Base-by-base conservation (phyloP, 2,329 filamentous ascomycete genomes). In the Colletotrichum paranaense region DNA sequence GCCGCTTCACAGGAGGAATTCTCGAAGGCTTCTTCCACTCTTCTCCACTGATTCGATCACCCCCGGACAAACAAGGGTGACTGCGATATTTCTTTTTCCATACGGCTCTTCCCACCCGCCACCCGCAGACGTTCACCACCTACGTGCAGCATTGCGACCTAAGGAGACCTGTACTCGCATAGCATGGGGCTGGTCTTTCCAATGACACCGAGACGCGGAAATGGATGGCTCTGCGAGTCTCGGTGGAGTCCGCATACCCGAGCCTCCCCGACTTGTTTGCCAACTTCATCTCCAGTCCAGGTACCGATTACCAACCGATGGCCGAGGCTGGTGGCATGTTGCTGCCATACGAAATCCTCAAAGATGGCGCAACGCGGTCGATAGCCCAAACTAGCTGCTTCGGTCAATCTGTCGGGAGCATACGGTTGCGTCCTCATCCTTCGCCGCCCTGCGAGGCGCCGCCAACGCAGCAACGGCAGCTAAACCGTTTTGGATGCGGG, bases 401-500 rank as follows among this genome's bases (percentile, higher is more conserved):
- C 55, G 38, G 26, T 49, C 35, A 53, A 28, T 69, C 32, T 35
- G 32, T 49, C 49, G 52, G 57, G 30, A 26, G 32, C 52, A 38
- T 55, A 19, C 52, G 22, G 12, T 53, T 42, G 30, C 58, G 28
- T 72, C 35, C 38, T 57, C 42, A 69, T 69, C n/a, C 69, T 59
- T 63, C 69, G 12, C 28, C 24, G 67, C 59, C 67, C 67, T 65
- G 70, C 60, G 19, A 73, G 70, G 67, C 71, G 63, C 63, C 42
- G 71, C 67, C 71, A 73, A 57, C 71, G 32, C 67, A 73, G 56
- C 71, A 71, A 70, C 56, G 67, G 67, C 56, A 65, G n/a, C 55
- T 66, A 71, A 35, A 49, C 67, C 49, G 26, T 22, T 56, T 35
- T 32, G 22, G 62, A 62, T 66, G 60, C 62, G 66, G 24, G 32